phyloP scores from a whole-genome alignment of 768 basidiomycete genomes.

The Filobasidium wieringae region DNA sequence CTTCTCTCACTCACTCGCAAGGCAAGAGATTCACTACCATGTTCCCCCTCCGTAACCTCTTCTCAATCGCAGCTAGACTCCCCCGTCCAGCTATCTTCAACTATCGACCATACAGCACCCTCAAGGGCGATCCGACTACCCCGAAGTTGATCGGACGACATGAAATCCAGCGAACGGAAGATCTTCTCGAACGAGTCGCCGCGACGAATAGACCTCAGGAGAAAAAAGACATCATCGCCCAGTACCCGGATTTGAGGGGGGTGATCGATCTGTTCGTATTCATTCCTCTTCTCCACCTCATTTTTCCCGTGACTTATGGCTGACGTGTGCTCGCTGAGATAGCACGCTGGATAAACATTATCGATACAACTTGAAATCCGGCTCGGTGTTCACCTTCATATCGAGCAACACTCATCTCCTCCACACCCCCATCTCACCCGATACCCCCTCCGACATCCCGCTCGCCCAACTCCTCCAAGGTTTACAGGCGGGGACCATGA shows the following conservation, averaged over 20 bases:
- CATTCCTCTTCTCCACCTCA: neutral
- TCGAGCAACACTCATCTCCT: neutral
- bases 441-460: constrained; percentile 4
- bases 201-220: constrained; percentile 21
- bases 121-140: too few relatives aligned
- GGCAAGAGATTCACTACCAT: too few relatives aligned
- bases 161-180: constrained; percentile 20
- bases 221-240: constrained; percentile 25
- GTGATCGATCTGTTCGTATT: constrained; percentile 29
- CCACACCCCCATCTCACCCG: neutral
- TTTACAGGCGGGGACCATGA: constrained; percentile 19
- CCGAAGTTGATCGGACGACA: too few relatives aligned
- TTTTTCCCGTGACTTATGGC: neutral
- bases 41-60: too few relatives aligned
- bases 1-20: too few relatives aligned
- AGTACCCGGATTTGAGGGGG: constrained; percentile 26
- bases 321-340: neutral
- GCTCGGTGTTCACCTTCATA: constrained; percentile 9
- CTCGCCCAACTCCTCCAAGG: constrained; percentile 16
- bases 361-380: constrained; percentile 20
- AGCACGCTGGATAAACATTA: constrained; percentile 27
- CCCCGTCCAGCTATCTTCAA: too few relatives aligned
- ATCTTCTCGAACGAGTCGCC: constrained; percentile 19
- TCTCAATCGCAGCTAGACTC: too few relatives aligned
- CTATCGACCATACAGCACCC: too few relatives aligned